Evolutionary conservation across 2,329 filamentous ascomycete genomes (phyloP), one percentile per base, ranked within the genome.

Genomic region (Ilyonectria destructans): DNA sequence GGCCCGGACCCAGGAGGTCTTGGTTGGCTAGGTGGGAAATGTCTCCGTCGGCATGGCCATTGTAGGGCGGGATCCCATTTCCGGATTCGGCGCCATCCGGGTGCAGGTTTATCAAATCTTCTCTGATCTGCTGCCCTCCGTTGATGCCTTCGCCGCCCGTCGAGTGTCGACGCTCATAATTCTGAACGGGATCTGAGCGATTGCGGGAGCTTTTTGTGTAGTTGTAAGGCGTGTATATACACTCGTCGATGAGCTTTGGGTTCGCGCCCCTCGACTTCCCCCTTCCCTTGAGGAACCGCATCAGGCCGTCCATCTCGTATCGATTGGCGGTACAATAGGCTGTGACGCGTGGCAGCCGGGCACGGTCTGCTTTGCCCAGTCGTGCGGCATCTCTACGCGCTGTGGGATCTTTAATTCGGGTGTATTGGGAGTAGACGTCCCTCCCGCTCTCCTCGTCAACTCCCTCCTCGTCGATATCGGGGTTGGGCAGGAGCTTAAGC

Each of bases 391-490:
- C 96, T 76, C 96, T 89, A 69, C 96, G 87, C 9, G 96, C 96
- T 0, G 92, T 97, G 1, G 96, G 95, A 78, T 99, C 96, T 81
- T 98, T 98, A 83, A 99, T 99, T 51, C 96, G 89, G 9, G 96
- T 97, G 80, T 98, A 98, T 80, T 99, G 96, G 29, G 95, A 96
- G 83, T 99, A 99, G 35, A 99, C 96, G 79, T 99, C 96, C 71
- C 95, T 88, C 10, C 95, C 95, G 77, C 94, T 96, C 81, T 98
- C 96, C 77, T 97, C 96, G 69, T 98, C 95, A 7, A 71, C 86
- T 74, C 86, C 90, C 49, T 95, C 93, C 29, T 93, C 92, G 40
- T 89, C 93, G 51, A 94, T 87, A 67, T 97, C 93, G 0, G 95
- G 95, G 77, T 96, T 96, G 1, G 96, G 96, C 17, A 99, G 85